Evolutionary conservation across 148 eudicot genomes (phyloP).

Genomic region (Chenopodium album): DNA sequence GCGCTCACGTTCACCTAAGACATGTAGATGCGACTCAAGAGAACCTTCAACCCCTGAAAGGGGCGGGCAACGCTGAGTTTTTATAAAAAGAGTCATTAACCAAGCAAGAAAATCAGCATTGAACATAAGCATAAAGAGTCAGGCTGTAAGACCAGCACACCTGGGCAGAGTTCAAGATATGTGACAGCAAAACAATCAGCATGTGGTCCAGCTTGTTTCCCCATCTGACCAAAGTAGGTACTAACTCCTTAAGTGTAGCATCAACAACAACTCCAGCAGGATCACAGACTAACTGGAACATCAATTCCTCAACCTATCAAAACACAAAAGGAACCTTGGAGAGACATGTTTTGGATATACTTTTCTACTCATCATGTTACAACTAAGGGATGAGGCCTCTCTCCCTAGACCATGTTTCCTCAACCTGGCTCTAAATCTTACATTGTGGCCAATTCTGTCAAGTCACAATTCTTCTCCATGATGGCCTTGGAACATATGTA

Average conservation of each 20-base stretch:
- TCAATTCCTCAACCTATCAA: constrained; percentile 95
- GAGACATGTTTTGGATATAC: constrained; percentile 24
- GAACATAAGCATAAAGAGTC: constrained; percentile 7
- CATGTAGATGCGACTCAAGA: constrained; percentile 80
- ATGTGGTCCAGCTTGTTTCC: constrained; percentile 78
- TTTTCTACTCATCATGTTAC: constrained; percentile 45
- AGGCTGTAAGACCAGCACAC: constrained; percentile 36
- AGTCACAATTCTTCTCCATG: constrained; percentile 96
- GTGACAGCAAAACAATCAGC: constrained; percentile 59
- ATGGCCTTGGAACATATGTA: constrained; percentile 98
- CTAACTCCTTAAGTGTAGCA: constrained; percentile 75
- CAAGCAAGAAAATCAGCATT: background rate
- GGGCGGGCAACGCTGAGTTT: constrained; percentile 87
- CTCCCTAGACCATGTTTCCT: constrained; percentile 80
- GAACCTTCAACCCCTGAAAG: constrained; percentile 98
- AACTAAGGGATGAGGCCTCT: constrained; percentile 64
- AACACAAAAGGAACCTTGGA: constrained; percentile 42
- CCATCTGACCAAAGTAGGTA: constrained; percentile 87
- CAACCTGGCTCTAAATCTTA: constrained; percentile 76
- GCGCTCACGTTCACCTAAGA: constrained; percentile 95
- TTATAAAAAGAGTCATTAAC: constrained; percentile 17
- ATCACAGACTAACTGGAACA: constrained; percentile 94
- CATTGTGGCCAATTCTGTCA: constrained; percentile 95
- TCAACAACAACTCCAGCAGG: constrained; percentile 95
- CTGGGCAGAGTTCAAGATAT: constrained; percentile 71